Evolutionary conservation across 139 green algal species (phyloP).

Genomic region (Picochlorum sp.): DNA sequence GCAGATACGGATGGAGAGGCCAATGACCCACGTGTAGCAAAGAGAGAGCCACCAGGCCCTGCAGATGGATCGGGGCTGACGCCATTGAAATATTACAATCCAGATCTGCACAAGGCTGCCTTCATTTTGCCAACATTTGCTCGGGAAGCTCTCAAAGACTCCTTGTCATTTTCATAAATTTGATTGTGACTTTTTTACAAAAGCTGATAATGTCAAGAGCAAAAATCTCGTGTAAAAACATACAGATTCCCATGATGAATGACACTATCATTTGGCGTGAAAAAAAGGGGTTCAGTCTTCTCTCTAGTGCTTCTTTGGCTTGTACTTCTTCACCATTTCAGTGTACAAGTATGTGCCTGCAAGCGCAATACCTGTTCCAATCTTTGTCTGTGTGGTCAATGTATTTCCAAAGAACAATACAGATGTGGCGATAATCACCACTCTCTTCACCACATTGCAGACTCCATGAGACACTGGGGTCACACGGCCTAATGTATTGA

Average conservation of each 20-base stretch:
- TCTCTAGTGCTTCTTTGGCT: slow-evolving; percentile 3
- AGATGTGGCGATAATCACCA: slow-evolving; percentile 94
- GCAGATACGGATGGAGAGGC: slow-evolving; percentile 13
- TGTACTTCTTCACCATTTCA: slow-evolving; percentile 31
- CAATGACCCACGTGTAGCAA: slow-evolving; percentile 40
- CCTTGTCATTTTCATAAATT: slow-evolving; percentile 25
- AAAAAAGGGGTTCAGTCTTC: not conserved
- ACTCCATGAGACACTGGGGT: slow-evolving; percentile 94
- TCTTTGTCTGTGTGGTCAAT: slow-evolving; percentile 79
- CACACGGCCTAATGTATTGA: slow-evolving; percentile 94
- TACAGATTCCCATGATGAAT: not conserved
- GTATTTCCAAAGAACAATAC: slow-evolving; percentile 67
- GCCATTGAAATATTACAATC: slow-evolving; percentile 78
- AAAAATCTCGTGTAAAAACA: not conserved
- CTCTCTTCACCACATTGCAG: slow-evolving; percentile 99
- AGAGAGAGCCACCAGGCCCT: slow-evolving; percentile 28
- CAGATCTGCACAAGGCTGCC: slow-evolving; percentile 72
- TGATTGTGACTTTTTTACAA: slow-evolving; percentile 3
- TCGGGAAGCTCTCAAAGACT: slow-evolving; percentile 43
- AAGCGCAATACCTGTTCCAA: slow-evolving; percentile 44
- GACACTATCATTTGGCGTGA: not conserved
- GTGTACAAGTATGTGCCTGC: slow-evolving; percentile 79
- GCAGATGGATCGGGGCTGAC: slow-evolving; percentile 10
- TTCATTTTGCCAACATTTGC: slow-evolving; percentile 93
- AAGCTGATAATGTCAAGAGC: slow-evolving; percentile 1